Conservation (phyloP, 306 rosid species). For the Acacia crassicarpa region DNA sequence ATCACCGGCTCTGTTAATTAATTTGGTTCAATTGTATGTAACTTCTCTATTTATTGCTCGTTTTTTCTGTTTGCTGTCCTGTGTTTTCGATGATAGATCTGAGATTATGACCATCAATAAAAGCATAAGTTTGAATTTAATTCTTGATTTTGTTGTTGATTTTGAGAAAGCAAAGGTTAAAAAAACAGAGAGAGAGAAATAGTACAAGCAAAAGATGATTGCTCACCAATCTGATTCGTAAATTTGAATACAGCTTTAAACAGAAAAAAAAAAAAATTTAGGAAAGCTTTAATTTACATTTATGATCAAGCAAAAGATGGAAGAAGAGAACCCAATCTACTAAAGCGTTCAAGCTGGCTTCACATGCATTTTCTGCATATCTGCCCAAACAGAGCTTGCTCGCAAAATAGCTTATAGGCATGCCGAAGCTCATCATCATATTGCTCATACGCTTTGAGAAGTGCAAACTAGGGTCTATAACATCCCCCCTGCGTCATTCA, state of each 20-base stretch:
- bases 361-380: background rate
- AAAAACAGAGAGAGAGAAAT: background rate
- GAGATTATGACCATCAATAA: slow-evolving; percentile 24
- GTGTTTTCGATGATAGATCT: slow-evolving; percentile 6
- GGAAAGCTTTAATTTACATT: slow-evolving; percentile 22
- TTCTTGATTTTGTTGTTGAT: background rate
- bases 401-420: background rate
- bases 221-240: slow-evolving; percentile 31
- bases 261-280: background rate
- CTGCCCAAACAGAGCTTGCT: slow-evolving; percentile 15
- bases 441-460: background rate
- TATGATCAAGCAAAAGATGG: slow-evolving; percentile 8
- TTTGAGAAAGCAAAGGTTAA: background rate
- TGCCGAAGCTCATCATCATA: background rate
- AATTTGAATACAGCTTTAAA: slow-evolving; percentile 9
- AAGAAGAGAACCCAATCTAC: background rate
- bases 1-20: slow-evolving; percentile 50
- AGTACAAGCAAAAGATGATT: background rate
- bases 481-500: slow-evolving; percentile 44
- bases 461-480: slow-evolving; percentile 31
- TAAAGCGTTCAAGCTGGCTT: background rate
- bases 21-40: slow-evolving; percentile 60
- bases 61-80: slow-evolving; percentile 30
- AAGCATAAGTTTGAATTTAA: background rate
- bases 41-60: slow-evolving; percentile 36